phyloP scores from a whole-genome alignment of 208 protist genomes.

The Trypanosoma avium region DNA sequence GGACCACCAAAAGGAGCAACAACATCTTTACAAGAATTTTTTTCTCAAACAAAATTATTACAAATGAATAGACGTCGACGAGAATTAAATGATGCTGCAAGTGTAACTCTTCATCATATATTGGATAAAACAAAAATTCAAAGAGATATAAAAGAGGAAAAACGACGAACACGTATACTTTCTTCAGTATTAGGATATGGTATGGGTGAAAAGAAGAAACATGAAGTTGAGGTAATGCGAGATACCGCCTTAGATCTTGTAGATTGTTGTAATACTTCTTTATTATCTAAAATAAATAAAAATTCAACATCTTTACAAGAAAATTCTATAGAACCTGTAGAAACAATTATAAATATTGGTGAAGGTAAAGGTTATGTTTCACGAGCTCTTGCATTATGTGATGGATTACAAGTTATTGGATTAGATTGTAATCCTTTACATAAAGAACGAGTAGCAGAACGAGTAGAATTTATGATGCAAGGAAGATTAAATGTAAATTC shows the following conservation, averaged over 20 bases:
- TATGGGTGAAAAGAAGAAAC: conserved; percentile 87
- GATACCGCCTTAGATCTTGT: conserved; percentile 63
- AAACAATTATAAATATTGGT: conserved; percentile 85
- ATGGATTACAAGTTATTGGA: conserved; percentile 77
- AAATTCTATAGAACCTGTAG: conserved; percentile 16
- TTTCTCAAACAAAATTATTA: conserved; percentile 25
- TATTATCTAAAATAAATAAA: too few species aligned
- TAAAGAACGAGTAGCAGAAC: conserved; percentile 66
- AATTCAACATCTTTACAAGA: too few species aligned
- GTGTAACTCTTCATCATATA: conserved; percentile 32
- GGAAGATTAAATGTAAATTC: conserved; percentile 35
- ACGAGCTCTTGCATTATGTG: conserved; percentile 72
- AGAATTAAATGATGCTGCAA: conserved; percentile 44
- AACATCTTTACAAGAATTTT: conserved; percentile 29
- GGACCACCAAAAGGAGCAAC: conserved; percentile 38
- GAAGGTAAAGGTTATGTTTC: conserved; percentile 92
- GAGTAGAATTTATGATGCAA: conserved; percentile 62
- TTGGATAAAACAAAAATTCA: neutral
- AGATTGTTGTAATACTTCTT: conserved; percentile 30
- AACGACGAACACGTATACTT: conserved; percentile 41
- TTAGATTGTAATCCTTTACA: conserved; percentile 90
- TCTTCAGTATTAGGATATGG: conserved; percentile 56
- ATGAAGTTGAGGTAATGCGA: conserved; percentile 85
- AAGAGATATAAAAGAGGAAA: neutral
- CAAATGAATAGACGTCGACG: conserved; percentile 28